Conservation (phyloP, 805 yeast species). For the Tetrapisispora arboricola region DNA sequence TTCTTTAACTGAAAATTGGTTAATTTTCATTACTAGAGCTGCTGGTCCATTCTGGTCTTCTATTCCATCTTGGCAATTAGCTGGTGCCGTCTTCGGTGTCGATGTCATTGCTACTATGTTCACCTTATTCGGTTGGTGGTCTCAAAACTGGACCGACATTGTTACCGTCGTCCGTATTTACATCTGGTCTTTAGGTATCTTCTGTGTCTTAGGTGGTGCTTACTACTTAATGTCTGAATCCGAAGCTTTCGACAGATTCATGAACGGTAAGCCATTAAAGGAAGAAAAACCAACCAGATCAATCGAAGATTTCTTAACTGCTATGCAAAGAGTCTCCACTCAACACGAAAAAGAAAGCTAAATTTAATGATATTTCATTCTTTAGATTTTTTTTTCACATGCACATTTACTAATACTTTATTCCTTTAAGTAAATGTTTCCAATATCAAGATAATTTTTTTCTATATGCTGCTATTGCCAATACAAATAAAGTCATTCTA, state of each 20-base stretch:
- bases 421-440: background rate
- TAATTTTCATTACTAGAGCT: conserved; percentile 93
- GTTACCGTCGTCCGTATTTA: conserved; percentile 91
- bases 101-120: conserved; percentile 89
- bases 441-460: background rate
- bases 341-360: conserved; percentile 77
- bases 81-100: conserved; percentile 87
- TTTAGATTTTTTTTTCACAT: background rate
- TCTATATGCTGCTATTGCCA: background rate
- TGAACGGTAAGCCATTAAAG: conserved; percentile 70
- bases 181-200: conserved; percentile 93
- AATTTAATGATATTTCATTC: conserved; percentile 3
- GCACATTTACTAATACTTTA: conserved; percentile 1
- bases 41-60: conserved; percentile 98
- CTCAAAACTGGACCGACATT: conserved; percentile 93
- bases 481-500: background rate
- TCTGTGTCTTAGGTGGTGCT: conserved; percentile 94
- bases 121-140: conserved; percentile 94
- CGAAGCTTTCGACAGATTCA: conserved; percentile 67
- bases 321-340: conserved; percentile 84
- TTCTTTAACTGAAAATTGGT: conserved; percentile 94
- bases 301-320: conserved; percentile 71
- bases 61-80: conserved; percentile 89
- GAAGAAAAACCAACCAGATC: conserved; percentile 51
- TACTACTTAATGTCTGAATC: conserved; percentile 86